Conservation (phyloP, 768 basidiomycete species). For the Termitomyces heimii region DNA sequence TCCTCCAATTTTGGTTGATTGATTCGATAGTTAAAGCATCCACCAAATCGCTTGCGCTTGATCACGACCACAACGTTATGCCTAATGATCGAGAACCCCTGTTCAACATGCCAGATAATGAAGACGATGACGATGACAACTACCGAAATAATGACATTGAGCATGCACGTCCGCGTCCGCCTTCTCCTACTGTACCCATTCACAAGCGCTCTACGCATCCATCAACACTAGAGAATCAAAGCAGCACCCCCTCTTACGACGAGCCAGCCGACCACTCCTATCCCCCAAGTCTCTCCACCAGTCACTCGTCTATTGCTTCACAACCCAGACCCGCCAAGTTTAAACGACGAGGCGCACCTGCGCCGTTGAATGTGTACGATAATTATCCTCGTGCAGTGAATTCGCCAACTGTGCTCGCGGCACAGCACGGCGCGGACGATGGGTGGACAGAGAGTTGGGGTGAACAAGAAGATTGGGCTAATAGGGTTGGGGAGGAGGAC, state of each 20-base stretch:
- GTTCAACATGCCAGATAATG: constrained; percentile 48
- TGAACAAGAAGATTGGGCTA: constrained; percentile 36
- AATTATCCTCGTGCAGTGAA: constrained; percentile 28
- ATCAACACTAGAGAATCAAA: constrained; percentile 31
- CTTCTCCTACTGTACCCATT: constrained; percentile 19
- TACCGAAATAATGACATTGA: constrained; percentile 37
- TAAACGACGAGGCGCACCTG: constrained; percentile 34
- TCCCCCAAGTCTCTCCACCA: constrained; percentile 50
- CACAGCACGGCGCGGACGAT: constrained; percentile 9
- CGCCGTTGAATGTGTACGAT: constrained; percentile 32
- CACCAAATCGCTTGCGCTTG: constrained; percentile 29
- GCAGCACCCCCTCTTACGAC: constrained; percentile 26
- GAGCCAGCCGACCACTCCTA: constrained; percentile 46
- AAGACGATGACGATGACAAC: constrained; percentile 39
- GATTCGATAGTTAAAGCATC: constrained; percentile 88
- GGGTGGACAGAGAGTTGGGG: constrained; percentile 51
- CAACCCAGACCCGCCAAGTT: constrained; percentile 27
- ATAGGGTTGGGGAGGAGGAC: constrained; percentile 22
- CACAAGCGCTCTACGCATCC: constrained; percentile 15
- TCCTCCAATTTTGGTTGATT: constrained; percentile 92
- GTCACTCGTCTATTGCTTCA: constrained; percentile 30
- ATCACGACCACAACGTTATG: constrained; percentile 31
- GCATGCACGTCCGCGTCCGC: constrained; percentile 31
- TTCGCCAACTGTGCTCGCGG: constrained; percentile 18
- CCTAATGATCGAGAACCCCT: constrained; percentile 54